A percentile compares a stretch with the other conserved stretches of the same genome.
phyloP scores from a whole-genome alignment of 371 early-diverging fungal genomes.

The Mortierella sp. region DNA sequence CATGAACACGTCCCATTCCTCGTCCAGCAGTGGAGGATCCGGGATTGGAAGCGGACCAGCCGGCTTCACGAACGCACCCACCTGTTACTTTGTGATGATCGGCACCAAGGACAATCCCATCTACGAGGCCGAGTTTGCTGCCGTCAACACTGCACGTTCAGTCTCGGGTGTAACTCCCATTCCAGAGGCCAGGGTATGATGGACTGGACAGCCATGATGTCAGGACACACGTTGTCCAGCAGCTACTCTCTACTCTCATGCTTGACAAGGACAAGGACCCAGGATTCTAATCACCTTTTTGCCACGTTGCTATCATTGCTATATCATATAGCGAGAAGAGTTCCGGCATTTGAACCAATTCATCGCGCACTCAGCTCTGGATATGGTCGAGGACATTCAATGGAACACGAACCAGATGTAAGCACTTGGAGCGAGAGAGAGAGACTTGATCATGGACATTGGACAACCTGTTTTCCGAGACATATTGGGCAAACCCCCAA shows the following conservation, averaged over 20 bases:
- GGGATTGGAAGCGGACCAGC: slow-evolving; percentile 39
- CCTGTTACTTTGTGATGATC: slow-evolving; percentile 93
- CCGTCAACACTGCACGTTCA: slow-evolving; percentile 56
- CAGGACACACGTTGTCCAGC: too few relatives aligned
- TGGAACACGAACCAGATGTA: slow-evolving; percentile 88
- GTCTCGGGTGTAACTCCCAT: slow-evolving; percentile 27
- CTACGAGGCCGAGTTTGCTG: slow-evolving; percentile 91
- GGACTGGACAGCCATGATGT: too few relatives aligned
- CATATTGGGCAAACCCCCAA: too few relatives aligned
- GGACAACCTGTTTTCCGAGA: too few relatives aligned
- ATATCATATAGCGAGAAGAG: slow-evolving; percentile 73
- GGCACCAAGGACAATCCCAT: slow-evolving; percentile 93
- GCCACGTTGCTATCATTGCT: too few relatives aligned
- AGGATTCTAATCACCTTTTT: too few relatives aligned
- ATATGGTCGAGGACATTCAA: slow-evolving; percentile 93
- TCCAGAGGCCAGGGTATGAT: slow-evolving; percentile 50
- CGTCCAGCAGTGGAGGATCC: slow-evolving; percentile 49
- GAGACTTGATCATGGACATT: too few relatives aligned
- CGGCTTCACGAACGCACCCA: slow-evolving; percentile 35
- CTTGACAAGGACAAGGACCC: too few relatives aligned
- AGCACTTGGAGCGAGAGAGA: too few relatives aligned
- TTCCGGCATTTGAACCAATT: slow-evolving; percentile 94
- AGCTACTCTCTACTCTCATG: too few relatives aligned
- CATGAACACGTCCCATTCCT: slow-evolving; percentile 50
- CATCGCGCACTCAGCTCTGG: slow-evolving; percentile 94